Evolutionary conservation across 1,284 basidiomycete genomes (phyloP).

Genomic region (Mycena citricolor): DNA sequence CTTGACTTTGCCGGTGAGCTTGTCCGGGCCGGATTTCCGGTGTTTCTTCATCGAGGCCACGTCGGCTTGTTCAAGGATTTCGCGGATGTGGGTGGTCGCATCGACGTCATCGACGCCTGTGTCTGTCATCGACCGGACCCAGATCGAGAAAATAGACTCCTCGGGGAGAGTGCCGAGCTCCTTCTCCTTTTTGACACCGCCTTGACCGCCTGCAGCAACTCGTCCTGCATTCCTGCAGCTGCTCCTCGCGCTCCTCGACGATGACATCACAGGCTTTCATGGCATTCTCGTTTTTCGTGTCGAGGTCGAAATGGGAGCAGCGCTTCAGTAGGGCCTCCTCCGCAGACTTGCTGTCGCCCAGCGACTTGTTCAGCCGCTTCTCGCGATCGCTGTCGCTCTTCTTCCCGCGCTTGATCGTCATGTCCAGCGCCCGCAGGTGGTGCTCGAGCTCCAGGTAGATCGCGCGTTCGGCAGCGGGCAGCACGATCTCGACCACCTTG

Average conservation of each 20-base stretch:
- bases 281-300: conserved; percentile 71
- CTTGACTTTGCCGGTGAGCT: conserved; percentile 51
- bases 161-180: conserved; percentile 58
- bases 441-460: conserved; percentile 97
- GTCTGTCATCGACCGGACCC: conserved; percentile 62
- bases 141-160: conserved; percentile 81
- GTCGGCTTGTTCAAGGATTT: conserved; percentile 64
- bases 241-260: conserved; percentile 75
- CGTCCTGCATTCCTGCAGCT: conserved; percentile 77
- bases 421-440: conserved; percentile 85
- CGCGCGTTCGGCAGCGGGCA: conserved; percentile 92
- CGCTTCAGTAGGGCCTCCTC: conserved; percentile 92
- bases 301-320: conserved; percentile 91
- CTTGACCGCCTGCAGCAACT: conserved; percentile 68
- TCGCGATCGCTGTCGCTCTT: conserved; percentile 92
- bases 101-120: conserved; percentile 78
- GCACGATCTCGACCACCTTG: conserved; percentile 64
- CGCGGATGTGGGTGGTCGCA: conserved; percentile 59
- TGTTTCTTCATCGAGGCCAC: conserved; percentile 50
- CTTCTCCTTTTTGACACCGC: conserved; percentile 65
- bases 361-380: conserved; percentile 80
- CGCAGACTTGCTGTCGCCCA: conserved; percentile 89
- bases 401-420: conserved; percentile 81
- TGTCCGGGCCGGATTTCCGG: conserved; percentile 55
- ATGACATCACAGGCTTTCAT: conserved; percentile 93